phyloP scores from a whole-genome alignment of 2,329 filamentous ascomycete species.

The Ophiostoma novo-ulmi region DNA sequence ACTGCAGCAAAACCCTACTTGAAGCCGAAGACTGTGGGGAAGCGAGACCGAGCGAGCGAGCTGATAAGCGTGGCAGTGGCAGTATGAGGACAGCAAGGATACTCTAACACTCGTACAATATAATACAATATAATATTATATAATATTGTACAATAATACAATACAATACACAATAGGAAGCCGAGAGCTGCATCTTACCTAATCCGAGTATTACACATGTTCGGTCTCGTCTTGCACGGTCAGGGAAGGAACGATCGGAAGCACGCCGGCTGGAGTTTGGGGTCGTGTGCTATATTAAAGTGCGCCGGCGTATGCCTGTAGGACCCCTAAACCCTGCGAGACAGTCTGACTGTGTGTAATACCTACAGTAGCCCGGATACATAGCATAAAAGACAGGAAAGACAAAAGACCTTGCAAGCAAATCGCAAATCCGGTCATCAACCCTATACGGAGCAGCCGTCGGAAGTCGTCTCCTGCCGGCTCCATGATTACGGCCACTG shows the following conservation, averaged over 20 bases:
- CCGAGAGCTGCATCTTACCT: neutral
- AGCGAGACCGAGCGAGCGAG: constrained; percentile 14
- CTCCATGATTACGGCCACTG: neutral
- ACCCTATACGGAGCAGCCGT: neutral
- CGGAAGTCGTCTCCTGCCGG: neutral
- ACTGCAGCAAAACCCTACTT: neutral
- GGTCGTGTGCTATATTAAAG: neutral
- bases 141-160: too few relatives aligned
- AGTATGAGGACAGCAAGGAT: too few relatives aligned
- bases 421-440: neutral
- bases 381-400: neutral
- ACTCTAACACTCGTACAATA: too few relatives aligned
- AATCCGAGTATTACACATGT: neutral
- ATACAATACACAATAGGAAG: neutral
- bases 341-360: neutral
- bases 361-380: neutral
- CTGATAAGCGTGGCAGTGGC: neutral
- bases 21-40: constrained; percentile 2
- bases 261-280: neutral
- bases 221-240: neutral
- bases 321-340: neutral
- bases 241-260: neutral
- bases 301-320: neutral
- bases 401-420: neutral
- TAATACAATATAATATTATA: too few relatives aligned